phyloP scores from a whole-genome alignment of 2,329 filamentous ascomycete species.

The Cladophialophora bantiana region DNA sequence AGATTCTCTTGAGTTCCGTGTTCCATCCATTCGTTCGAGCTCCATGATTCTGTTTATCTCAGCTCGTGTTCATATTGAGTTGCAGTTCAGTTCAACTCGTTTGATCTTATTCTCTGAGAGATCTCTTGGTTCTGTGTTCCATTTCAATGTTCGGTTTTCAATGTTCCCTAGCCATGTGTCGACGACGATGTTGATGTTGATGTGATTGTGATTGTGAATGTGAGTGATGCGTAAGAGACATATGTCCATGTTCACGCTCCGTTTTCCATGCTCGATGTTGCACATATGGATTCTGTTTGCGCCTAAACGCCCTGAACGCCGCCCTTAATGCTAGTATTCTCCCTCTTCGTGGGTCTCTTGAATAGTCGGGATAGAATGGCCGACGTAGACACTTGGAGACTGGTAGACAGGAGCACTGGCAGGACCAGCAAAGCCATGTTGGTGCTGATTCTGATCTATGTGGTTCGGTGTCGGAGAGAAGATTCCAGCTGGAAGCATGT shows the following conservation, averaged over 20 bases:
- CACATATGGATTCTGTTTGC: neutral
- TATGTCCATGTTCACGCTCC: slow-evolving; percentile 4
- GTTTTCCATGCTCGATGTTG: neutral
- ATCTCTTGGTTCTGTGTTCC: neutral
- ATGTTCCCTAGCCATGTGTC: neutral
- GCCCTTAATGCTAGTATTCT: slow-evolving; percentile 6
- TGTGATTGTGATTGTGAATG: neutral
- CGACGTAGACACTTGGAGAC: neutral
- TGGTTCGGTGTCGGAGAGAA: slow-evolving; percentile 23
- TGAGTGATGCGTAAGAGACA: slow-evolving; percentile 12
- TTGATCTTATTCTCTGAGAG: neutral
- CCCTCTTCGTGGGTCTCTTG: slow-evolving; percentile 25
- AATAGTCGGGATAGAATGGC: slow-evolving; percentile 22
- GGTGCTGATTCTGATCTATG: neutral
- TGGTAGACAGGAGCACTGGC: neutral
- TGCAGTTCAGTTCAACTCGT: neutral
- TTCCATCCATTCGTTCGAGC: no score
- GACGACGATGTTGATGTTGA: neutral
- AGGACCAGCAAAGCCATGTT: neutral
- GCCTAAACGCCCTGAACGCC: slow-evolving; percentile 15
- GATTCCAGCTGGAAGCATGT: slow-evolving; percentile 25
- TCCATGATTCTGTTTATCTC: no score
- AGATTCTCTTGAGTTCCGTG: no score
- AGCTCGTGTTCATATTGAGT: no score
- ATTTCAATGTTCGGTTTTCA: neutral